Evolutionary conservation across 371 early-diverging fungal genomes (phyloP).

Genomic region (Apophysomyces trapeziformis): DNA sequence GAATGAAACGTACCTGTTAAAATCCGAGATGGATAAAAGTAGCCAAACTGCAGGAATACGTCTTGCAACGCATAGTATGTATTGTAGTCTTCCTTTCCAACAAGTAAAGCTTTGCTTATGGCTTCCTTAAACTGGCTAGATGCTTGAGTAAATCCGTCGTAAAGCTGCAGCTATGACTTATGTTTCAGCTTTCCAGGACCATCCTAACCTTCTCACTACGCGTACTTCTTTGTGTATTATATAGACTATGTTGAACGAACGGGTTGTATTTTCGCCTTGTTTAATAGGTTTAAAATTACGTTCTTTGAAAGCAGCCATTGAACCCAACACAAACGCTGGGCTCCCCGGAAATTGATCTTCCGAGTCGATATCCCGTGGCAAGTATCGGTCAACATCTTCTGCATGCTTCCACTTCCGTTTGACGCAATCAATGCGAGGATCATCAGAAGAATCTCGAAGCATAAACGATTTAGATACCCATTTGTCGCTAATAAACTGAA

Average conservation of each 20-base stretch:
- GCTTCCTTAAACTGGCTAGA: not conserved
- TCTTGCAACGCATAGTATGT: conserved; percentile 3
- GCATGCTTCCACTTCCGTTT: not conserved
- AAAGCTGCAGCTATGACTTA: not conserved
- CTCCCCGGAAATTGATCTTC: not conserved
- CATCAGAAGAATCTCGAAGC: not conserved
- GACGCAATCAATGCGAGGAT: not conserved
- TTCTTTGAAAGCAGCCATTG: not conserved
- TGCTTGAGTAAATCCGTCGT: not conserved
- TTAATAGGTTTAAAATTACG: not conserved
- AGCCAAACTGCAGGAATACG: not conserved
- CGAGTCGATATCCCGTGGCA: not conserved
- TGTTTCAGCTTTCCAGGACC: not conserved
- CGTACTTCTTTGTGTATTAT: not conserved
- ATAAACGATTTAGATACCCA: not conserved
- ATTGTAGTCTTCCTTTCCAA: not conserved
- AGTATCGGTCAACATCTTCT: not conserved
- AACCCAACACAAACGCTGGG: not conserved
- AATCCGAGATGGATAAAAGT: not conserved
- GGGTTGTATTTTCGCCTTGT: not conserved
- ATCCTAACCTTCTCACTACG: too few species aligned
- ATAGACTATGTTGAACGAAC: not conserved
- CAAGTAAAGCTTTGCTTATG: not conserved
- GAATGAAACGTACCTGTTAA: not conserved
- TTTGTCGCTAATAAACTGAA: not conserved